phyloP scores from a whole-genome alignment of 345 rosid genomes.

The Moricandia moricandioides region DNA sequence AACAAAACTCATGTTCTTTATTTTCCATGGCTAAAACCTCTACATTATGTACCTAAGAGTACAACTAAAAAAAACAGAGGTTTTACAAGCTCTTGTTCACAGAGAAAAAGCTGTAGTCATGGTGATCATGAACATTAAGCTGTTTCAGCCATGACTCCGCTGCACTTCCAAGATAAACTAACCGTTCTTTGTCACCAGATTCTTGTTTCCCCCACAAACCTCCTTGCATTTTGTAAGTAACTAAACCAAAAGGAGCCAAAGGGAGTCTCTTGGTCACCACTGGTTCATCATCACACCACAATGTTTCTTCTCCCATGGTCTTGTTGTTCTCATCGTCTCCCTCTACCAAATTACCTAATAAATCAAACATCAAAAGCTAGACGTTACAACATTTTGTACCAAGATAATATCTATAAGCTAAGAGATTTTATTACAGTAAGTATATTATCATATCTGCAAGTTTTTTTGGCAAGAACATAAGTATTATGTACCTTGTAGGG shows the following conservation, averaged over 20 bases:
- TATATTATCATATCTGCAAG: not conserved
- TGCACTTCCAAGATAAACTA: conserved; percentile 46
- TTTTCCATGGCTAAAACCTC: not conserved
- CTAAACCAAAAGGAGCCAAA: conserved; percentile 67
- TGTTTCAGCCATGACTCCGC: conserved; percentile 90
- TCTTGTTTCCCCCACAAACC: conserved; percentile 56
- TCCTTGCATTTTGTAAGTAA: conserved; percentile 67
- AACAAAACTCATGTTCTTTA: not conserved
- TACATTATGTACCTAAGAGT: not conserved
- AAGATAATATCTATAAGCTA: not conserved
- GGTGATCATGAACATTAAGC: conserved; percentile 56
- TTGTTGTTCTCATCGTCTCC: conserved; percentile 35
- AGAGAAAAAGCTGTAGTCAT: conserved; percentile 55
- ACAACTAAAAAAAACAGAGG: not conserved
- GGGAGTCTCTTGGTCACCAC: conserved; percentile 26
- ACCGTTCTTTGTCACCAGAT: conserved; percentile 41
- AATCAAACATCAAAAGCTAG: conserved; percentile 3
- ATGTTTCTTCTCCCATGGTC: conserved; percentile 27
- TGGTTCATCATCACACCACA: conserved; percentile 28
- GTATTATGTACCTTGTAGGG: conserved; percentile 62
- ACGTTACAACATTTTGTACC: not conserved
- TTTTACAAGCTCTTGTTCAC: conserved; percentile 32
- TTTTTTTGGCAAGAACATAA: not conserved
- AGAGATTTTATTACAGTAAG: not conserved
- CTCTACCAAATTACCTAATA: conserved; percentile 35